Evolutionary conservation across 768 basidiomycete species (phyloP), one percentile per base, ranked within the genome.

Genomic region (Lentinula sp.): DNA sequence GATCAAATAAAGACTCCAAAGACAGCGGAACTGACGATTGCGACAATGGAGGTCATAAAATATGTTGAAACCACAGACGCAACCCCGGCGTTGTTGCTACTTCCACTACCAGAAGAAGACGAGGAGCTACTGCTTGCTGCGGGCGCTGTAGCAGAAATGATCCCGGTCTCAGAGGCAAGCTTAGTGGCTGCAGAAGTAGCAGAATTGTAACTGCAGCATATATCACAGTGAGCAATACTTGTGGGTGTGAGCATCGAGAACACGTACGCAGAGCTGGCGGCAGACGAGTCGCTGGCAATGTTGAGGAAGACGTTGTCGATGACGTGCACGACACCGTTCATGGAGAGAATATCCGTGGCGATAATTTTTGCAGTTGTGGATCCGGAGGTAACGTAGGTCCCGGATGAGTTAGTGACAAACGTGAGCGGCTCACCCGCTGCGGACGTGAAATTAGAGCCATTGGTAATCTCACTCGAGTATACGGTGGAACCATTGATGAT

Each of bases 241-340:
- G 13, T 18, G 35, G 39, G 9, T 13, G 37, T 15, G 3, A 23
- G 37, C 40, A 32, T n/a, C 6, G 7, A 35, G 4, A 46, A 60
- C 11, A 76, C 83, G 68, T 68, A 87, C 84, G 84, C 85, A 60
- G 80, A 77, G 50, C 70, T 75, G 5, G 85, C 87, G 0, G 76
- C 79, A 4, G 65, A 64, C 8, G 74, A 49, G 66, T 87, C 71
- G 2, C 61, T 65, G 6, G 76, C 68, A 3, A 75, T 73, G 68
- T 84, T 78, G 15, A 82, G 45, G 35, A 89, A 75, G 9, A 86
- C 82, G 16, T 72, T 65, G 64, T 86, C 75, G 61, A 88, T 78
- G 45, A 86, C 69, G 68, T 91, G 88, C 8, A 88, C 69, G 45
- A 91, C 90, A 50, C 89, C 89, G 63, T 91, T 91, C 16, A 76